Percentiles rank a stretch among this genome's conserved stretches.
Evolutionary conservation across 1,284 basidiomycete genomes (phyloP).

Genomic region (Phellinidium pouzarii): DNA sequence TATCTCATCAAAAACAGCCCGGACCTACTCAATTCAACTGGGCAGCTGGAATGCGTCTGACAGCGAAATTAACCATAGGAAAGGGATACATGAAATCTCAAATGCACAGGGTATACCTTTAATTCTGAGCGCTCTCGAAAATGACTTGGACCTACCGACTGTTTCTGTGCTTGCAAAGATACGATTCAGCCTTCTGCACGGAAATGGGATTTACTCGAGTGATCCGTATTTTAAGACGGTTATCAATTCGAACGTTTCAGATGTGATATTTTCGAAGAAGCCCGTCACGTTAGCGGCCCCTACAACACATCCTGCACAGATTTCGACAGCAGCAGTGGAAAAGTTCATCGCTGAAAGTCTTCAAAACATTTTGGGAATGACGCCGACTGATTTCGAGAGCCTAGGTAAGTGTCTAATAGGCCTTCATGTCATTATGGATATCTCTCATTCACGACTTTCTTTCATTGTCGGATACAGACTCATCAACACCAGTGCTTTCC

Average conservation of each 20-base stretch:
- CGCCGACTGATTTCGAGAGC: slow-evolving; percentile 1
- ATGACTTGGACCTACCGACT: neutral
- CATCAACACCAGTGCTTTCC: slow-evolving; percentile 12
- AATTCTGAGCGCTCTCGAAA: slow-evolving; percentile 13
- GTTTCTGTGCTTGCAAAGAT: neutral
- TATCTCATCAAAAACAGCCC: slow-evolving; percentile 16
- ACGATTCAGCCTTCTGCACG: no score
- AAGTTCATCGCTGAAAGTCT: slow-evolving; percentile 7
- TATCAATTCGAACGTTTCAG: neutral
- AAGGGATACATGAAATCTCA: slow-evolving; percentile 18
- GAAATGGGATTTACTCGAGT: no score
- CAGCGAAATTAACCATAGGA: neutral
- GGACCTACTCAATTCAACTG: slow-evolving; percentile 27
- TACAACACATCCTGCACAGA: neutral
- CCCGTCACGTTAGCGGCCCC: neutral
- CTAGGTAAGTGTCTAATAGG: slow-evolving; percentile 2
- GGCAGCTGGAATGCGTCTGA: slow-evolving; percentile 25
- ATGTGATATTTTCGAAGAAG: neutral
- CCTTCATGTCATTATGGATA: neutral
- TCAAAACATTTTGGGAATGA: slow-evolving; percentile 9
- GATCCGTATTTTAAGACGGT: neutral
- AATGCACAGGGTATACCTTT: slow-evolving; percentile 26
- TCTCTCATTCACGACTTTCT: neutral
- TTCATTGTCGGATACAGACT: slow-evolving; percentile 3
- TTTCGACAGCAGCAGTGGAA: slow-evolving; percentile 3